Base-by-base conservation (phyloP, 352 stramenopile species). In the Phytophthora meadii region DNA sequence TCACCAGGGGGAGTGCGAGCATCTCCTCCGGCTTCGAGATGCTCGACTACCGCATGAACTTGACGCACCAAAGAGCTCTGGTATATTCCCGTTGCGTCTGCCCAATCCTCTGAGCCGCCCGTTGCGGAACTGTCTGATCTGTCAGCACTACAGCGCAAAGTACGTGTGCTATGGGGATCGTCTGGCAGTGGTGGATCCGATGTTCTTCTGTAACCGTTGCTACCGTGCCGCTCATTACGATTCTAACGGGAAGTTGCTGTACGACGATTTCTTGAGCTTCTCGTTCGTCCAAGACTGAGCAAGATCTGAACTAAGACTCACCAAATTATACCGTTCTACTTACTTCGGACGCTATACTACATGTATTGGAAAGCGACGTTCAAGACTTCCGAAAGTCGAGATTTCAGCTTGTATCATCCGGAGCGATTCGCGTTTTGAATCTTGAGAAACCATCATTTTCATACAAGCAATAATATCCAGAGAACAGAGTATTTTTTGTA, bases 191-290 rank as follows among this genome's bases (percentile, higher is more conserved):
- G 68, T 82, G 6, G 83, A 91, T 47, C 85, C 85, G 15, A 93
- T 92, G 85, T 89, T 93, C 34, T 92, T 82, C 68, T 93, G 82
- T 61, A 69, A 90, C 27, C 81, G 82, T 19, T 93, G 85, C 69
- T 93, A 90, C 50, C 80, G 74, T 24, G 62, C 72, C 3, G 82
- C 85, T 37, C 85, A 93, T 56, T 92, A 89, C 41, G 76, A 88
- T 25, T 24, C 41, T 8, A 59, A 85, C 5, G 82, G 79, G 14
- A 74, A 80, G 9, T 60, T 92, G 42, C 40, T 91, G 2, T 93
- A 87, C 64, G 60, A 76, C 22, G 85, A 93, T 57, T 93, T 92
- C 41, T 72, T 90, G 59, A 79, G 75, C 25, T 93, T 92, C 47
- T 77, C 81, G 7, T 93, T 82, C 46, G 68, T 91, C 44, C 82